Base-by-base conservation (phyloP, 345 rosid genomes). In the Erucastrum elatum region DNA sequence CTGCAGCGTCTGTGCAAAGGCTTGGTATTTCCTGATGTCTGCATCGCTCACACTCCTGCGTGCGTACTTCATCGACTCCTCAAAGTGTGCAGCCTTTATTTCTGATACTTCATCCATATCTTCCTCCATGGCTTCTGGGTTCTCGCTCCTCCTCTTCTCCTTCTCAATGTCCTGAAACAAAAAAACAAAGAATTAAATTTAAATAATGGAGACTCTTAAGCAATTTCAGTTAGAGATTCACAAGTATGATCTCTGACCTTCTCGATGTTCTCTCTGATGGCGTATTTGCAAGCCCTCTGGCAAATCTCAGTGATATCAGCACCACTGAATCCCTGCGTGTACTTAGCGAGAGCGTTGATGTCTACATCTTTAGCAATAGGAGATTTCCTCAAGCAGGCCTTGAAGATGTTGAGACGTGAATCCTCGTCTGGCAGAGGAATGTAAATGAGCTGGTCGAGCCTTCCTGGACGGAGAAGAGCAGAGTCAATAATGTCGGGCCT, bases 111-210 rank as follows among this genome's bases (percentile, higher is more conserved):
- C 98, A 71, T 94, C 73, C 13, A 84, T 92, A 77, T 92, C 98
- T 87, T 94, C 97, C 87, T 94, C 95, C 97, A 94, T 94, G 0
- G 98, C 97, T 81, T 94, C 98, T 8, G 98, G 98, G 85, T 92
- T 91, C 55, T 92, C 97, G 62, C 86, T 87, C 80, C 87, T 83
- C 69, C 95, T 91, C 89, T 91, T 92, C 80, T 91, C 98, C 87
- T 87, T 91, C 78, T 94, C 98, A 64, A 94, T 94, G 74, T 94
- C 98, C 98, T 94, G 87, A 12, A 58, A 55, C 25, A 59, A 39
- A 72, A 64, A 5, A 1, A 44, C 61, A 12, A n/a, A 10, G 51
- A 49, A 17, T 0, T 13, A 71, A 30, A 44, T 5, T 26, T n/a
- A 66, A 30, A 3, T 15, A 44, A 25, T 55, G 15, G 1, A 13